A percentile compares a stretch with the other conserved stretches of the same genome.
Conservation (phyloP, 495 filamentous ascomycete species). For the Aspergillus carlsbadensis region DNA sequence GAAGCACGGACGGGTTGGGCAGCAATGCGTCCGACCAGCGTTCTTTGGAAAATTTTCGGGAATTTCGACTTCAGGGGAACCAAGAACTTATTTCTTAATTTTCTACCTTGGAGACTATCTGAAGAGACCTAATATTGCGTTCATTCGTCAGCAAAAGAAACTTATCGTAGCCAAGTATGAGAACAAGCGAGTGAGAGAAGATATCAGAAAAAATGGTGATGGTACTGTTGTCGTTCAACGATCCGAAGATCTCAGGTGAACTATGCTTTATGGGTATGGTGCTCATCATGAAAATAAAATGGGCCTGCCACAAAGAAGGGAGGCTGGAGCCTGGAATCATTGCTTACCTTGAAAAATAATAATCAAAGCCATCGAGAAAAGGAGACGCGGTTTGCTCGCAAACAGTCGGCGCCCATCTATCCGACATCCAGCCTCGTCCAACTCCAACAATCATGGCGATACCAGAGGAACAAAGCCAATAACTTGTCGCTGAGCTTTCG, state of each 20-base stretch:
- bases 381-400: neutral
- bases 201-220: conserved; percentile 48
- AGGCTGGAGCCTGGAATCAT: neutral
- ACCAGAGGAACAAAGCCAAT: conserved; percentile 2
- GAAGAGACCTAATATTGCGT: conserved; percentile 1
- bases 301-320: conserved; percentile 1
- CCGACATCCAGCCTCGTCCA: conserved; percentile 3
- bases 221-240: conserved; percentile 50
- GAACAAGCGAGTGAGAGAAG: neutral
- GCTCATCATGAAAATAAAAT: conserved; percentile 44
- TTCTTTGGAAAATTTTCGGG: conserved; percentile 10
- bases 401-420: neutral
- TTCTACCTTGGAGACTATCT: conserved; percentile 5
- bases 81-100: conserved; percentile 12
- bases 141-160: conserved; percentile 6
- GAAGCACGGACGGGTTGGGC: conserved; percentile 38
- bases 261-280: conserved; percentile 48
- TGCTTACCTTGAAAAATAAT: conserved; percentile 14
- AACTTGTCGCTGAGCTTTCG: neutral
- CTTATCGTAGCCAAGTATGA: neutral
- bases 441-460: neutral
- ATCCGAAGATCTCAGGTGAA: conserved; percentile 52
- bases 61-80: conserved; percentile 6
- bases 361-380: neutral
- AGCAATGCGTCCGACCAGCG: conserved; percentile 37